Percentiles rank a stretch among this genome's conserved stretches.
Evolutionary conservation across 768 basidiomycete species (phyloP).

Genomic region (Macrolepiota dolichaula): DNA sequence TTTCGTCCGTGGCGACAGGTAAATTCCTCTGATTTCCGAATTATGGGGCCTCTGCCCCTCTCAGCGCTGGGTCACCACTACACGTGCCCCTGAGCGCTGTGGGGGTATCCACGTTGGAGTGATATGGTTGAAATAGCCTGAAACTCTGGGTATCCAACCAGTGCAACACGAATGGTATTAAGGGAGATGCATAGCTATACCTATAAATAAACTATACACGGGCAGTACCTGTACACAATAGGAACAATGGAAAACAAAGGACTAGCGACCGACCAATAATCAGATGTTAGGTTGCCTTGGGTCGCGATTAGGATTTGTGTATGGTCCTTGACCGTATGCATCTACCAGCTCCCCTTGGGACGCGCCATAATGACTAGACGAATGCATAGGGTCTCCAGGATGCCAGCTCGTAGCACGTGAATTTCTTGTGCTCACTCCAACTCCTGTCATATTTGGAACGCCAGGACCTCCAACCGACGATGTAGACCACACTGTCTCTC

Average conservation of each 20-base stretch:
- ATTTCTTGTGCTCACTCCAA: conserved; percentile 9
- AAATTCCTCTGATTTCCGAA: too few species aligned
- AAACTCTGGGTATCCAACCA: too few species aligned
- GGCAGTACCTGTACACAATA: neutral
- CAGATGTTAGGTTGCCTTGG: neutral
- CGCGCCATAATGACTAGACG: neutral
- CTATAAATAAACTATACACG: neutral
- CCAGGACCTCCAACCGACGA: conserved; percentile 10
- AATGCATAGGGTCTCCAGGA: neutral
- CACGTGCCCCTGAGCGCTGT: too few species aligned
- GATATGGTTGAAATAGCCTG: too few species aligned
- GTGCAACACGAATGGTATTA: too few species aligned
- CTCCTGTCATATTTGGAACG: conserved; percentile 10
- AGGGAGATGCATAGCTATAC: neutral
- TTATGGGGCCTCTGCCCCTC: too few species aligned
- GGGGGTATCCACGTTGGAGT: too few species aligned
- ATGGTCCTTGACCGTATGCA: neutral
- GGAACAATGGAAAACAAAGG: neutral
- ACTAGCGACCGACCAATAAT: neutral
- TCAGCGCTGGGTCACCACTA: too few species aligned
- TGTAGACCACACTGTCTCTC: conserved; percentile 8
- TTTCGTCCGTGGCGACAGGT: too few species aligned
- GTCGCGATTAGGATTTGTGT: neutral
- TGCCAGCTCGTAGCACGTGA: conserved; percentile 3
- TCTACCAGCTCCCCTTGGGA: conserved; percentile 5